These are phyloP conservation scores for sorghum (Sorghum bicolor) DNA, from an alignment of 176 grass and related monocot species.

Conservation along the genomic window DNA sequence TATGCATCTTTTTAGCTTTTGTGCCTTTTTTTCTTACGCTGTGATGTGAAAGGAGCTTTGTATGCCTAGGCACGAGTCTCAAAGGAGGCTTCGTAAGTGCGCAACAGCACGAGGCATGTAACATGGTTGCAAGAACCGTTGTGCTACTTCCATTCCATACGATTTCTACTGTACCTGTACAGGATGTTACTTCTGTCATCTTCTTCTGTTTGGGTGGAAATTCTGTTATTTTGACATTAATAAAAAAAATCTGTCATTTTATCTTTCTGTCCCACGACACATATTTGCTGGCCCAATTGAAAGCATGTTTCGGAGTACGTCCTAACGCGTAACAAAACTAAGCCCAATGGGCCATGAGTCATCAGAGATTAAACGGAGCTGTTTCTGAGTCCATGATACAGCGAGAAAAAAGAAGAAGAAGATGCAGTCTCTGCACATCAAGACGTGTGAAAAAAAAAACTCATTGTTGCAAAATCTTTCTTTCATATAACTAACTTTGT, in stretches of 20 bases:
- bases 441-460: neutral
- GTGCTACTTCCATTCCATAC: neutral
- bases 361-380: too few relatives aligned
- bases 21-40: neutral
- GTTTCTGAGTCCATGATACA: too few relatives aligned
- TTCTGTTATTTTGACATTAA: neutral
- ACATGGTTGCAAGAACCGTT: neutral
- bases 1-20: neutral
- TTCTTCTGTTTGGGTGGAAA: neutral
- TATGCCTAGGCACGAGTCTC: neutral
- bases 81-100: conserved; percentile 12
- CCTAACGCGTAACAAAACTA: neutral
- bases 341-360: neutral
- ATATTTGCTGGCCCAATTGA: neutral
- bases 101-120: conserved; percentile 17
- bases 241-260: neutral
- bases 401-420: neutral
- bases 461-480: neutral
- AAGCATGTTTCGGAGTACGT: neutral
- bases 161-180: neutral
- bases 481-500: neutral
- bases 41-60: neutral
- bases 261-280: neutral
- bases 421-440: neutral
- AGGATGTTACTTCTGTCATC: neutral